Evolutionary conservation across 1,139 yeast species (phyloP).

Genomic region (Yamadazyma dushanensis): DNA sequence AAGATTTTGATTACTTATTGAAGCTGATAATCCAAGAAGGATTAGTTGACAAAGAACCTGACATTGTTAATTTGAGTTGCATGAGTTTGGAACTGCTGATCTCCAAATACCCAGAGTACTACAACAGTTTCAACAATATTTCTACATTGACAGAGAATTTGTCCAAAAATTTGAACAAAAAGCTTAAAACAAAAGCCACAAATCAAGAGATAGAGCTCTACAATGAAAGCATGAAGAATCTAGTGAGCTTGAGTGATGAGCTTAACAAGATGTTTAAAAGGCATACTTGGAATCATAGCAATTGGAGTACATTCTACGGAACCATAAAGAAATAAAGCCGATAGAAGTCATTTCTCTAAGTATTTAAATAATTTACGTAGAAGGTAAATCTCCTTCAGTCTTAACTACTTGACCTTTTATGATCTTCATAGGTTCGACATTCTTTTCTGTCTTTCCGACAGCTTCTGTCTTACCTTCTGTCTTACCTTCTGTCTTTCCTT

Average conservation of each 20-base stretch:
- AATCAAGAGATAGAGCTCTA: slow-evolving; percentile 41
- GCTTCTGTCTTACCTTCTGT: slow-evolving; percentile 12
- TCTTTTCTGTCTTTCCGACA: not conserved
- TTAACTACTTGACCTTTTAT: not conserved
- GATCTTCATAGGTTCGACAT: not conserved
- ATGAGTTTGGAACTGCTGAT: slow-evolving; percentile 33
- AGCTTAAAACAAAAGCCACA: slow-evolving; percentile 42
- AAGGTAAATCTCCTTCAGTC: slow-evolving; percentile 2
- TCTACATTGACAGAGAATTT: slow-evolving; percentile 24
- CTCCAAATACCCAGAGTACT: slow-evolving; percentile 21
- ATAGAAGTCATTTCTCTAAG: not conserved
- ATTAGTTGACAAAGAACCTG: slow-evolving; percentile 38
- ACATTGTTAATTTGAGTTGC: slow-evolving; percentile 38
- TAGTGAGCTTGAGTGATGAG: slow-evolving; percentile 25
- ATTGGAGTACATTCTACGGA: slow-evolving; percentile 19
- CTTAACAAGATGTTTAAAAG: slow-evolving; percentile 18
- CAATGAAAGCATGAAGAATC: slow-evolving; percentile 32
- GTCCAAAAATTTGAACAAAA: slow-evolving; percentile 31
- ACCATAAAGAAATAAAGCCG: not conserved
- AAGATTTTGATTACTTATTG: slow-evolving; percentile 26
- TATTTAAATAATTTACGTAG: not conserved
- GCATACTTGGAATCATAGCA: slow-evolving; percentile 16
- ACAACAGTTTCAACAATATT: slow-evolving; percentile 20
- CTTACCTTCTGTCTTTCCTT: slow-evolving; percentile 16
- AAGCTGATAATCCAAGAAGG: slow-evolving; percentile 33